Conservation (phyloP, 2,329 filamentous ascomycete genomes). For the Eutypa lata region DNA sequence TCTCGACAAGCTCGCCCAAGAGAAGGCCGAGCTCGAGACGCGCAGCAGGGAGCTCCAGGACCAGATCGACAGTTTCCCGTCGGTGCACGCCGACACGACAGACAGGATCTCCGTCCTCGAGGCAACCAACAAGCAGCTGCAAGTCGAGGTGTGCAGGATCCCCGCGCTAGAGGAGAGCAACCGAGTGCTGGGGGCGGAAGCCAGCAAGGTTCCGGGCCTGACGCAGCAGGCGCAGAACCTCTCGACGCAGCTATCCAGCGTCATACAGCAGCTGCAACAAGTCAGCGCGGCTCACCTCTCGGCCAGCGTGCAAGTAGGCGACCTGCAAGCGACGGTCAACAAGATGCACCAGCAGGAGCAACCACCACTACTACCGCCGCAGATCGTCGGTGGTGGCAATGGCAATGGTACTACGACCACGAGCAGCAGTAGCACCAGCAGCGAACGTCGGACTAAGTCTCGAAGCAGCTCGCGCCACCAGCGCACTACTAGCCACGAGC, state of each 20-base stretch:
- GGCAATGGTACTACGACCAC: background rate
- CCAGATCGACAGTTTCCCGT: too few relatives aligned
- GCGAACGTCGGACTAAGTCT: conserved; percentile 9
- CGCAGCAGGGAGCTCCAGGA: conserved; percentile 5
- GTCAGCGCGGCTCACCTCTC: conserved; percentile 5
- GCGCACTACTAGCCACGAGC: conserved; percentile 19
- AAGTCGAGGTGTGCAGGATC: background rate
- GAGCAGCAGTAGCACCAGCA: background rate
- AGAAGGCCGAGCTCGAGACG: conserved; percentile 3
- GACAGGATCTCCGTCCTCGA: too few relatives aligned
- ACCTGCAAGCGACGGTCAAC: conserved; percentile 12
- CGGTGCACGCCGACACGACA: background rate
- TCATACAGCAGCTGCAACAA: conserved; percentile 11
- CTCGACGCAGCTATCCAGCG: conserved; percentile 6
- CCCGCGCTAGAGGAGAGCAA: background rate
- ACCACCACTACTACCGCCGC: too few relatives aligned
- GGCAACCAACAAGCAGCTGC: background rate
- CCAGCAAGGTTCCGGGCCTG: conserved; percentile 13
- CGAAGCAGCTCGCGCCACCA: conserved; percentile 23
- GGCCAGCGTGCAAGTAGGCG: conserved; percentile 12
- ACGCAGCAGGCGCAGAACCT: conserved; percentile 20
- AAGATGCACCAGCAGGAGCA: conserved; percentile 10
- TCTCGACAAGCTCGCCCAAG: conserved; percentile 1
- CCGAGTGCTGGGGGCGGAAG: conserved; percentile 15
- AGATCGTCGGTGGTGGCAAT: too few relatives aligned